Evolutionary conservation across 139 green algal species (phyloP), one percentile per base, ranked within the genome.

Genomic region (Ettlia oleoabundans): DNA sequence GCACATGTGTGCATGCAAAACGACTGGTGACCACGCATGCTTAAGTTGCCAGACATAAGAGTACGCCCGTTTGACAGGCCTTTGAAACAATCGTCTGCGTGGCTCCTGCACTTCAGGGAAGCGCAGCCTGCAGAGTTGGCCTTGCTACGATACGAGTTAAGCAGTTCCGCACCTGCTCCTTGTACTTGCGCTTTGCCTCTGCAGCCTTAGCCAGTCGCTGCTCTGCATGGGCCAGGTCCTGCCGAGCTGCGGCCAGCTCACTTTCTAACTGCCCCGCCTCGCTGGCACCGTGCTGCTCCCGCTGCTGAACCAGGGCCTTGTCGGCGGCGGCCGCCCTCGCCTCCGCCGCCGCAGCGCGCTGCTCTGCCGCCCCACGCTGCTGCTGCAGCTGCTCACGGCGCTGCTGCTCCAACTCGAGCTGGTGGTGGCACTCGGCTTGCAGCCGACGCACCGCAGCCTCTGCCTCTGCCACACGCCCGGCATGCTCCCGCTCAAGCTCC

Each of bases 371-470:
- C n/a, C 67, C 47, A 13, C 40, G 24, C 55, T 62, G 52, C 41
- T 69, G 67, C 55, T 53, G 33, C 67, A 81, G 33, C 37, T 84
- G 70, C 13, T 47, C 43, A 22, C 53, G 58, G 0, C 67, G 80
- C 70, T 72, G 53, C 2, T 35, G 47, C 76, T 87, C 83, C 37
- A 90, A 62, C 68, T 88, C 83, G 28, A 92, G 55, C 80, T 89
- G 78, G 43, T 89, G 82, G 78, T 92, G 75, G 77, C 79, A 89
- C 65, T 88, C 77, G 35, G 84, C 70, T 82, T 90, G 82, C 70
- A 87, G 65, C 5, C 81, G 70, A 4, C 74, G 52, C 61, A 89
- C 78, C 7, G 66, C 43, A 1, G 65, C 66, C 66, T 83, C 78
- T 2, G 66, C 78, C 65, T 83, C 78, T 35, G 78, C 78, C 63